These are phyloP conservation scores for Pilatotrama ljubarskyi DNA, from an alignment of 768 basidiomycete genomes.

Conservation along the genomic window DNA sequence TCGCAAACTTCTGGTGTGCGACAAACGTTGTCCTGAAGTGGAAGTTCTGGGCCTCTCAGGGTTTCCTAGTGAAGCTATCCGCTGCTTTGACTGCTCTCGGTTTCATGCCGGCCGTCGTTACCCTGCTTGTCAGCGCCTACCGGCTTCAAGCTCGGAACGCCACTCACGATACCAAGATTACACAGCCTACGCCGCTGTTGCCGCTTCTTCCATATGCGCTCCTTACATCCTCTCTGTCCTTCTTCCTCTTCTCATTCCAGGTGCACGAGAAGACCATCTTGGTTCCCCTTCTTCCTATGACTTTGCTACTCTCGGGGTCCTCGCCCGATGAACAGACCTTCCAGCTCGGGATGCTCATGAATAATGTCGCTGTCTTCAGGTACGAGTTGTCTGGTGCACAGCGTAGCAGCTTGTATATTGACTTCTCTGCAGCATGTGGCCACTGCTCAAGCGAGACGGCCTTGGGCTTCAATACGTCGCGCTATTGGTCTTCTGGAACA, in stretches of 20 bases:
- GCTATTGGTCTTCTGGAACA: slow-evolving; percentile 76
- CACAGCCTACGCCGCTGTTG: slow-evolving; percentile 51
- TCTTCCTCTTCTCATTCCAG: slow-evolving; percentile 96
- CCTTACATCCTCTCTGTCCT: slow-evolving; percentile 81
- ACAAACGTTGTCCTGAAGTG: slow-evolving; percentile 89
- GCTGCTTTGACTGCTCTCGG: slow-evolving; percentile 66
- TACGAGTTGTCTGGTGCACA: slow-evolving; percentile 35
- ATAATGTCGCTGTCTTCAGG: slow-evolving; percentile 90
- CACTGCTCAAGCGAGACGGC: slow-evolving; percentile 78
- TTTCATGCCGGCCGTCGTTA: slow-evolving; percentile 62
- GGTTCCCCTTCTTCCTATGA: slow-evolving; percentile 82
- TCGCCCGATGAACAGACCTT: slow-evolving; percentile 50
- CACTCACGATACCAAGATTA: not conserved
- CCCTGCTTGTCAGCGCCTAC: slow-evolving; percentile 42
- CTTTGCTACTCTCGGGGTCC: slow-evolving; percentile 63
- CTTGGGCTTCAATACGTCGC: slow-evolving; percentile 73
- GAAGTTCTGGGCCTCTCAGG: slow-evolving; percentile 52
- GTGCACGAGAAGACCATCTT: slow-evolving; percentile 95
- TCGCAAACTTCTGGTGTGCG: slow-evolving; percentile 98
- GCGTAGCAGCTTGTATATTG: not conserved
- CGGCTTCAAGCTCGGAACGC: slow-evolving; percentile 26
- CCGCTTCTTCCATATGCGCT: slow-evolving; percentile 79
- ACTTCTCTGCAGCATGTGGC: slow-evolving; percentile 78
- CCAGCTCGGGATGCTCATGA: slow-evolving; percentile 71
- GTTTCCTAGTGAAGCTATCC: slow-evolving; percentile 63